Base-by-base conservation (phyloP, 1,284 basidiomycete species). In the Leccinum subrobustum region DNA sequence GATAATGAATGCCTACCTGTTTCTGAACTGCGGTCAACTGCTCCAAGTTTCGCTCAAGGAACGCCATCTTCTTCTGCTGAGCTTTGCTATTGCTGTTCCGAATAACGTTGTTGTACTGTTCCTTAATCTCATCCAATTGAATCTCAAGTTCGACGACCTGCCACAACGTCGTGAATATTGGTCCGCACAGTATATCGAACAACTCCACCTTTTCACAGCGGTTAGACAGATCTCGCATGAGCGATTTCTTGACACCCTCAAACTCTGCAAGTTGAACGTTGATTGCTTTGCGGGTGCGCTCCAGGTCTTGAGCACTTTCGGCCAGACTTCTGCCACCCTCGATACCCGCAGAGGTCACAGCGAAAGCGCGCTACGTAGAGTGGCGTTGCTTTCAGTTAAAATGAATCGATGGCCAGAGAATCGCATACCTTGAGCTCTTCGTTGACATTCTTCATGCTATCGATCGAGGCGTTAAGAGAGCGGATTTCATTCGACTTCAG, bases 81-180 rank as follows among this genome's bases (percentile, higher is more conserved):
- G 96, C 92, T 76, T 97, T 95, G 76, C 92, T 94, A 76, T 98
- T 98, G 79, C 95, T 96, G 73, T 96, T 96, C 64, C 95, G 89
- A 67, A 98, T 94, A 58, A 99, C 94, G 70, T 97, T 96, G 81
- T 96, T 96, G 80, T 99, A 99, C 75, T 99, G 96, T 78, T 99
- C 97, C 75, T 95, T 94, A 76, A 97, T 94, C 75, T 99, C 97
- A 73, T 99, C 97, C 47, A 99, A 81, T 74, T 98, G 96, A 68
- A 99, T 98, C 78, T 99, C 97, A 54, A 99, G 87, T 78, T 99
- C 97, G 61, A 99, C 96, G 50, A 99, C 96, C 95, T 96, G 68
- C 18, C 66, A 63, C 44, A 54, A 66, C 56, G 54, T 57, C 63
- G 25, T 65, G 39, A 60, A 48, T 50, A 54, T 57, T 18, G 56